A percentile compares a stretch with the other conserved stretches of the same genome.
These are phyloP conservation scores for Trypanosoma mega DNA, from an alignment of 208 protist genomes.

Conservation along the genomic window DNA sequence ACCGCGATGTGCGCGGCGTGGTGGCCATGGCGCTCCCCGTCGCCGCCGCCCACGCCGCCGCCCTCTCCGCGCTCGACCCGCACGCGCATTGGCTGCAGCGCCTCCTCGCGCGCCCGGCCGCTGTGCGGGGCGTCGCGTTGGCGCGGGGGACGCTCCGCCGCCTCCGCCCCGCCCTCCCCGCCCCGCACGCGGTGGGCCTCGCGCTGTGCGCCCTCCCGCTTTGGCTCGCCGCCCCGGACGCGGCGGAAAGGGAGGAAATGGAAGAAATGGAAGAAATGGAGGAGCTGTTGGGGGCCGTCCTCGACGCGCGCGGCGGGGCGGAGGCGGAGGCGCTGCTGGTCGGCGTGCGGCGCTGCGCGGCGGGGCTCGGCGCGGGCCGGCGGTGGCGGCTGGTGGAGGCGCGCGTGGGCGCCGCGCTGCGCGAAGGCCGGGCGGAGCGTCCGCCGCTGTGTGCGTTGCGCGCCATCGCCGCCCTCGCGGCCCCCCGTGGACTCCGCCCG, in stretches of 20 bases:
- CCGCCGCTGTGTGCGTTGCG: too few relatives aligned
- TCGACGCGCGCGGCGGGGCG: too few relatives aligned
- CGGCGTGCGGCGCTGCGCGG: too few relatives aligned
- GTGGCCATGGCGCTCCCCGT: conserved; percentile 19
- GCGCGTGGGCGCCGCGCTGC: too few relatives aligned
- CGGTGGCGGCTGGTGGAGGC: too few relatives aligned
- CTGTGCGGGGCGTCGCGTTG: conserved; percentile 18
- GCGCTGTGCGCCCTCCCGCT: conserved; percentile 26
- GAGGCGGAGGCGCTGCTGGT: too few relatives aligned
- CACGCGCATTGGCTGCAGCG: conserved; percentile 38
- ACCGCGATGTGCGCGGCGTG: conserved; percentile 17
- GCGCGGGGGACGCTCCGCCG: conserved; percentile 5
- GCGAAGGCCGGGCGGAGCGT: too few relatives aligned
- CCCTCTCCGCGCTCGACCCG: conserved; percentile 36
- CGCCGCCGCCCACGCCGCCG: conserved; percentile 24
- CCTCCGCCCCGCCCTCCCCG: conserved; percentile 5
- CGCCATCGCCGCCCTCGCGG: too few relatives aligned
- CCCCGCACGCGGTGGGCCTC: conserved; percentile 13
- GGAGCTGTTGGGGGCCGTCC: too few relatives aligned
- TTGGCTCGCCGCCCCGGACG: conserved; percentile 8
- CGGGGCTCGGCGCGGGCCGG: too few relatives aligned
- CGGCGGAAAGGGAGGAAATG: neutral
- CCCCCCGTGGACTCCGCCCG: too few relatives aligned
- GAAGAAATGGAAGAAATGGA: too few relatives aligned
- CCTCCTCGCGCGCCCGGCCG: conserved; percentile 37